Evolutionary conservation across 129 eudicot genomes (phyloP), one percentile per base, ranked within the genome.

Genomic region (Helianthus annuus): DNA sequence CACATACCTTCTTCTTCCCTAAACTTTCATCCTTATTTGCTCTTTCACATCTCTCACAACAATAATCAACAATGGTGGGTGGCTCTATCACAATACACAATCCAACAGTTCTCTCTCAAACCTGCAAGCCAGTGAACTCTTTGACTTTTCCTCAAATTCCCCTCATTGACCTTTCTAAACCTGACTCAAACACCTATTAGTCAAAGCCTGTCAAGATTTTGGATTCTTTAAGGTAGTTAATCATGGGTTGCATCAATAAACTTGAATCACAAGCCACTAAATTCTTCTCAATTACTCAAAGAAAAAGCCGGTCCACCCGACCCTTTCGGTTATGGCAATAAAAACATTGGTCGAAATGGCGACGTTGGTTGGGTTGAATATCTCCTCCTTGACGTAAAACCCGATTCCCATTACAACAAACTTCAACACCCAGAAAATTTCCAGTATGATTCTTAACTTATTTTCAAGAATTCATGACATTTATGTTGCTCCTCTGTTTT

Each of bases 281-380:
- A 8, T 91, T 78, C 84, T 4, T 92, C 97, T 2, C 73, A 77
- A 10, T 66, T 79, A 1, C 83, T 84, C 42, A 91, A 91, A 42
- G 75, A 68, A 66, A 83, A 86, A 48, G 90, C 85, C 5, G 92
- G 88, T 27, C 88, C 89, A 4, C 81, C 89, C 29, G 55, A 79
- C 66, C 92, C 97, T 19, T 91, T 88, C 66, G 92, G 96, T 5
- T 91, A 88, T 66, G 97, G 97, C 1, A 91, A 83, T 78, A 84
- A 84, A 66, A 82, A 75, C 60, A 91, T 91, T 54, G 97, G 97
- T 42, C 55, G 10, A 27, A 84, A 78, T 58, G 97, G 97, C 11
- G 97, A 91, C 32, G 64, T 86, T 4, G 97, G 97, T n/a, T 88
- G 92, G 96, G 85, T 91, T 12, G 96, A 91, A 66, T 91, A 91